Percentiles rank a stretch among this genome's conserved stretches.
These are phyloP conservation scores for Fraxinus greggii DNA, from an alignment of 305 asterid genomes.

Conservation along the genomic window DNA sequence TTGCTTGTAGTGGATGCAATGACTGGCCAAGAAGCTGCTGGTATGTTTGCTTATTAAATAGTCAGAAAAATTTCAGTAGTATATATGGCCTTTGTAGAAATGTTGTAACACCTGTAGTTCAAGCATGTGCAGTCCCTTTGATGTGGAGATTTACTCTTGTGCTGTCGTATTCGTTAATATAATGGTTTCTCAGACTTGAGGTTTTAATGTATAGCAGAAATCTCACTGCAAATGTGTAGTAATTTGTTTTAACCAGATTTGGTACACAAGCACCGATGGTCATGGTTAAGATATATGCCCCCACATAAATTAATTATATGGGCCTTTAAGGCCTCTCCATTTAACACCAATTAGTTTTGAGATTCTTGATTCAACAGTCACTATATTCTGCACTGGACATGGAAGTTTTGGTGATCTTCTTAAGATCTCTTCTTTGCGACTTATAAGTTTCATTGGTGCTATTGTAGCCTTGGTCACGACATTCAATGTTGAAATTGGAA, in stretches of 20 bases:
- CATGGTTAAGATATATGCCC: conserved; percentile 8
- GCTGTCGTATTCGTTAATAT: conserved; percentile 4
- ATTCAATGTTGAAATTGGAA: conserved; percentile 96
- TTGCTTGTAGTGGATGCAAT: conserved; percentile 98
- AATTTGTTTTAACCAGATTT: background rate
- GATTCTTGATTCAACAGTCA: conserved; percentile 18
- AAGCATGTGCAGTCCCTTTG: conserved; percentile 13
- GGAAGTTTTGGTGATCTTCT: background rate
- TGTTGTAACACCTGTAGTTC: conserved; percentile 3
- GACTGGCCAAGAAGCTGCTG: conserved; percentile 99
- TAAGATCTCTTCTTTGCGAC: conserved; percentile 17
- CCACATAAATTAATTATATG: background rate
- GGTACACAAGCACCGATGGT: background rate
- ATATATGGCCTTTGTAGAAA: conserved; percentile 16
- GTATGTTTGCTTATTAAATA: conserved; percentile 35
- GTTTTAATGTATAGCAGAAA: conserved; percentile 16
- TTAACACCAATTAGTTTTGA: conserved; percentile 10
- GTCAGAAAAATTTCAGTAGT: conserved; percentile 12
- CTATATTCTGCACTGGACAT: conserved; percentile 9
- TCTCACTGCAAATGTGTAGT: background rate
- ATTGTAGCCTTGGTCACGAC: conserved; percentile 79
- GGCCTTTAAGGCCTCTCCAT: conserved; percentile 7
- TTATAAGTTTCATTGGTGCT: conserved; percentile 25
- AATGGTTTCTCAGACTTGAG: background rate
- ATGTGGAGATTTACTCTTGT: background rate